Evolutionary conservation across 2,329 filamentous ascomycete genomes (phyloP).

Genomic region (Ophiostoma novo-ulmi): DNA sequence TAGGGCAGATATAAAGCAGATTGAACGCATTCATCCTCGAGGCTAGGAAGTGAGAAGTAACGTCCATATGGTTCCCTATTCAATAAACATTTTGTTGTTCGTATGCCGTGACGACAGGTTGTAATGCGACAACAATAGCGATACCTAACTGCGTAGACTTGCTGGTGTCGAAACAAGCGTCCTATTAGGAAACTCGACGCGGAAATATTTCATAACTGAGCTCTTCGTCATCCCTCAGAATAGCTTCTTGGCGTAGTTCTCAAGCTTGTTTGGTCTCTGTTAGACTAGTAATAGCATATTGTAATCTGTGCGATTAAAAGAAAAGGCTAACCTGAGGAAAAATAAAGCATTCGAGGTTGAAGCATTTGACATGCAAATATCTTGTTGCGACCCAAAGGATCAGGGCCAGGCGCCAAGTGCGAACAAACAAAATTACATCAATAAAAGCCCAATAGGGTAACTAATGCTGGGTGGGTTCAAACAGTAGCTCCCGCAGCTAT

Average conservation of each 20-base stretch:
- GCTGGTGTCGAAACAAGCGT: background rate
- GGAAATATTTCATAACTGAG: background rate
- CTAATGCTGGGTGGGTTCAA: background rate
- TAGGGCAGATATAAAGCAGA: background rate
- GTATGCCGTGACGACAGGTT: background rate
- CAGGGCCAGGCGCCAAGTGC: constrained; percentile 3
- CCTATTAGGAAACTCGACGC: background rate
- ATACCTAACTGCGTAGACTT: background rate
- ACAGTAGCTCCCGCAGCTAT: background rate
- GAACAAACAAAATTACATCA: background rate
- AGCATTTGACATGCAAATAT: background rate
- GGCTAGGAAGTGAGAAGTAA: background rate
- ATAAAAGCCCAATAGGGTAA: background rate
- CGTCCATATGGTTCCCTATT: background rate
- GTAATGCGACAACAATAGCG: background rate
- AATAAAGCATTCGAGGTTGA: background rate
- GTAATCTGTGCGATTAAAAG: background rate
- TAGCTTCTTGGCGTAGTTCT: no score
- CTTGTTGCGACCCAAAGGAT: background rate
- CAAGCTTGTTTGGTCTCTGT: background rate
- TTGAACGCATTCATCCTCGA: background rate
- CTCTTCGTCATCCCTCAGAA: background rate
- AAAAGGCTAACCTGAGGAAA: background rate
- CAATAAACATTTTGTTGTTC: background rate
- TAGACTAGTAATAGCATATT: background rate